Evolutionary conservation across 73 alveolate species (phyloP), one percentile per base, ranked within the genome.

Genomic region (Tetrahymena borealis): DNA sequence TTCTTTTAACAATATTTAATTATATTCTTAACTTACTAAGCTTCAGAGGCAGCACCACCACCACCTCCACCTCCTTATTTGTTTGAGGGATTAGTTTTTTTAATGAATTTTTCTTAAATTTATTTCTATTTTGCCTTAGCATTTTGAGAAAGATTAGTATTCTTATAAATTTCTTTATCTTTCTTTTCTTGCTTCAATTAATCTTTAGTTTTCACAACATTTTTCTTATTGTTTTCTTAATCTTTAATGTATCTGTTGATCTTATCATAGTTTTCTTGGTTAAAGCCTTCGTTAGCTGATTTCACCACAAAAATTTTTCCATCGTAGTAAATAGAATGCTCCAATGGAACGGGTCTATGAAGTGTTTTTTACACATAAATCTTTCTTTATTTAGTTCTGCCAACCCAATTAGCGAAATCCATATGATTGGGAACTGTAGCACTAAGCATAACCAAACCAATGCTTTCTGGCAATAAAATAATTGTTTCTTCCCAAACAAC

Each of bases 401-500:
- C 99, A 10, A 99, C 99, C 99, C 99, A 99, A 39, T 98, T 97
- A 18, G 99, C 99, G 94, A 99, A 97, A 92, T 97, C 99, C 96
- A 93, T 95, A 94, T 97, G 96, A 93, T 99, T 98, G 6, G 99
- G 99, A 90, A 99, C 98, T 8, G 99, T 98, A 10, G 99, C 99
- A 35, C 90, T 90, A 0, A 91, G 40, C 94, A 91, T 91, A 35
- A 91, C 90, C 12, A 91, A 77, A 12, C 94, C 94, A 11, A 91
- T 91, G 13, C 97, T 98, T 33, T 91, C 98, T 4, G 99, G 99
- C 38, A 98, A 94, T 95, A 99, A 96, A 91, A 98, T 97, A 90
- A 99, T 95, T 38, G 98, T 97, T 91, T 99, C 99, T 94, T 99
- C 99, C 99, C 99, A 99, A 7, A 99, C 99, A 94, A 94, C 97